phyloP scores from a whole-genome alignment of 345 rosid species.

The Corchorus capsularis region DNA sequence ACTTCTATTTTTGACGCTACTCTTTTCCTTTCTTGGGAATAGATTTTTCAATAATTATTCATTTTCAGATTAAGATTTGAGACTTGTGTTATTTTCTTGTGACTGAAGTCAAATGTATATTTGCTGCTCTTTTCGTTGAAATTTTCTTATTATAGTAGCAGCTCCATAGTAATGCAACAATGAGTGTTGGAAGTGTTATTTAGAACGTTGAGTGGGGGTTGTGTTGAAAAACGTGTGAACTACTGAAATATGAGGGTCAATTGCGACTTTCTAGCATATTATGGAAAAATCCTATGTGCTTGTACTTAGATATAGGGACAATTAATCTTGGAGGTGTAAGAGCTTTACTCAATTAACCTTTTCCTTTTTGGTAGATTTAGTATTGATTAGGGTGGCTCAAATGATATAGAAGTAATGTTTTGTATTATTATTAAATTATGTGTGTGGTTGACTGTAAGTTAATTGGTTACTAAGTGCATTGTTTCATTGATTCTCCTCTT shows the following conservation, averaged over 20 bases:
- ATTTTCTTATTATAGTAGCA: not conserved
- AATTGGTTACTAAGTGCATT: not conserved
- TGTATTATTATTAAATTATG: not conserved
- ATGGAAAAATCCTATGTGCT: not conserved
- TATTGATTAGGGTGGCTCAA: not conserved
- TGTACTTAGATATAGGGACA: not conserved
- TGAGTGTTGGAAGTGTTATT: not conserved
- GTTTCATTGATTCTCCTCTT: not conserved
- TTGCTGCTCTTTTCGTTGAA: not conserved
- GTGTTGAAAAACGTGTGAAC: not conserved
- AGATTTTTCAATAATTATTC: not conserved
- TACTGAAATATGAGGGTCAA: not conserved
- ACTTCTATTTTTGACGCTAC: slow-evolving; percentile 4
- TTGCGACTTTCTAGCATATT: not conserved
- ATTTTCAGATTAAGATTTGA: not conserved
- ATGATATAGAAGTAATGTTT: not conserved
- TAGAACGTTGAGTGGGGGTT: not conserved
- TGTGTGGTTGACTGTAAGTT: not conserved
- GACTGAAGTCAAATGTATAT: not conserved
- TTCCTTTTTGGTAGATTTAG: slow-evolving; percentile 3
- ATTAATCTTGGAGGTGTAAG: not conserved
- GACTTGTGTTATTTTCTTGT: not conserved
- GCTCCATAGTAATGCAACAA: not conserved
- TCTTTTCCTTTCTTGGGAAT: not conserved
- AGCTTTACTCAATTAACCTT: not conserved